Evolutionary conservation across 202 grass and related monocot species (phyloP), one percentile per base, ranked within the genome.

Genomic region (Sporobolus alterniflorus): DNA sequence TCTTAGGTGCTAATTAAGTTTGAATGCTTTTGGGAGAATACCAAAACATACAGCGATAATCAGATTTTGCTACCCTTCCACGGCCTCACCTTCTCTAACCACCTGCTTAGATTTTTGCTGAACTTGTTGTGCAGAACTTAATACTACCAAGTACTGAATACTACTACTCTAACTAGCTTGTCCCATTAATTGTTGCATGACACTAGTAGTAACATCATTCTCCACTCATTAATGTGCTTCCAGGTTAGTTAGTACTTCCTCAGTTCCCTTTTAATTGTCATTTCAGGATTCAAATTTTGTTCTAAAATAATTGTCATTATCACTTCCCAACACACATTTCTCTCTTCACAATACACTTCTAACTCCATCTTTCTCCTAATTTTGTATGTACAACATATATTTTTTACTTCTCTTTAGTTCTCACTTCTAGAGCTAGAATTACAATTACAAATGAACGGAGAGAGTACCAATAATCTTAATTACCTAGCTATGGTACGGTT

Each of bases 31-130:
- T 12, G 44, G 18, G 29, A 36, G 49, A 40, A 41, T 75, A 3
- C 13, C 6, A 7, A 25, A 21, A 25, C 0, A 9, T 25, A 41
- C 21, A 20, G 15, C 61, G 16, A 31, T 15, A 47, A 17, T 17
- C 15, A 44, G 13, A 43, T 25, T 20, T 36, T 16, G 11, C 40
- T 74, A 36, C 9, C 18, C 17, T 34, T 31, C 62, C 22, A 59
- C 51, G 2, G 24, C 24, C 13, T 33, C 8, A 25, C 33, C 51
- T 59, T 59, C 33, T 40, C 51, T 81, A 60, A 71, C 78, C 50
- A 81, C 51, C 78, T 60, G 33, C 49, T 80, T 80, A 70, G 60
- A 11, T 70, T 46, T 21, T 32, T 81, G 66, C 51, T 71, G 66
- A 81, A 60, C 28, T 71, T 44, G 3, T 69, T 68, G 64, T 15